These are phyloP conservation scores for Daldinia concentrica DNA, from an alignment of 495 filamentous ascomycete genomes.

Conservation along the genomic window DNA sequence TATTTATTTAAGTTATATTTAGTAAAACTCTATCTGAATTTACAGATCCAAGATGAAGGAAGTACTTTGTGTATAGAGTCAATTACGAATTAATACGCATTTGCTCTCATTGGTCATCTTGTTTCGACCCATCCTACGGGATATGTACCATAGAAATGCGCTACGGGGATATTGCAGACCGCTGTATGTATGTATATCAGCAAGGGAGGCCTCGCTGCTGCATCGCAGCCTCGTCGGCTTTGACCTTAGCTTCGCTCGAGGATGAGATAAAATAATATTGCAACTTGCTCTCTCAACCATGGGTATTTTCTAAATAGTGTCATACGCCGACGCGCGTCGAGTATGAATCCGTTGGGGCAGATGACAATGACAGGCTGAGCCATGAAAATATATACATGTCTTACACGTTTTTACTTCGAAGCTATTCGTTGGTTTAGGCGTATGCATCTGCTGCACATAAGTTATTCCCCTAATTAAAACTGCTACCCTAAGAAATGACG, in stretches of 20 bases:
- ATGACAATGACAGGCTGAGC: not conserved
- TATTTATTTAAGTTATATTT: too few relatives aligned
- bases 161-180: not conserved
- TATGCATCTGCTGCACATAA: constrained; percentile 18
- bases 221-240: not conserved
- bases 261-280: not conserved
- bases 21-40: not conserved
- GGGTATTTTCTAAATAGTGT: too few relatives aligned
- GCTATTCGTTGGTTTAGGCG: constrained; percentile 3
- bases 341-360: not conserved
- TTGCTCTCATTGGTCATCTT: not conserved
- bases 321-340: not conserved
- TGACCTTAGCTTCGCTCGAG: not conserved
- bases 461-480: constrained; percentile 21
- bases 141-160: not conserved
- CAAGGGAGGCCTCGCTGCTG: constrained; percentile 4
- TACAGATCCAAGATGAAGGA: not conserved
- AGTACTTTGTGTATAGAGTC: not conserved
- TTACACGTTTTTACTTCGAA: not conserved
- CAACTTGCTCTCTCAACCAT: not conserved
- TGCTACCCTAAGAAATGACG: constrained; percentile 27
- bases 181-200: not conserved
- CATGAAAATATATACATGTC: not conserved
- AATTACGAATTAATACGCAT: not conserved
- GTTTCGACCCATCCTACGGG: not conserved